Base-by-base conservation (phyloP, 164 flowering plant genomes). In the Aristolochia californica region DNA sequence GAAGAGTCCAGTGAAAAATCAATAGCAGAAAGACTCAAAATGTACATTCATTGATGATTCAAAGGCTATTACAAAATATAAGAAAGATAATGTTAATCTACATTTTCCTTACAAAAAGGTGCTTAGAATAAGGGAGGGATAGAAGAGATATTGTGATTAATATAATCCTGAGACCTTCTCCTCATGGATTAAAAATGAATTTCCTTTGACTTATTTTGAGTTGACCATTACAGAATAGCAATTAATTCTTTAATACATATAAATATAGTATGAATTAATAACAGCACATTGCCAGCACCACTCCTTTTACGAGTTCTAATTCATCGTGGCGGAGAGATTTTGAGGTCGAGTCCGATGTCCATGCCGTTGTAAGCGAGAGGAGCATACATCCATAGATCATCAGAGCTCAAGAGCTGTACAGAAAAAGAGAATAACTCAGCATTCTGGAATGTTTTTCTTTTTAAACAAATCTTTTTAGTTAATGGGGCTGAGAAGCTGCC, bases 361-460 rank as follows among this genome's bases (percentile, higher is more conserved):
- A 91, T 74, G 58, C 95, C 98, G 40, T 88, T 88, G 82, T 88
- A 87, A 53, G 97, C 96, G 49, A 91, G 62, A 0, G 98, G 97
- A 15, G 98, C 86, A 62, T 81, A 91, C 98, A 91, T 91, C 98
- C 98, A 91, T 49, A 83, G 61, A 27, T 91, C 97, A 69, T 91
- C 89, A 16, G 98, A 93, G 79, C 98, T 87, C 58, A 89, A 62
- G 26, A 93, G 81, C 98, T 93, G 72, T 48, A 49, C 10, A 17
- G 3, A 53, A 30, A 45, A 55, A 0, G 47, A 28, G 4, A 43
- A 17, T 27, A 17, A 60, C 34, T 61, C 26, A 53, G 38, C 38
- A 25, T 12, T n/a, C 28, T 54, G n/a, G n/a, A n/a, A n/a, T n/a
- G n/a, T n/a, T n/a, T n/a, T n/a, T n/a, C n/a, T n/a, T n/a, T n/a